Evolutionary conservation across 306 rosid species (phyloP).

Genomic region (Cucurbita argyrosperma): DNA sequence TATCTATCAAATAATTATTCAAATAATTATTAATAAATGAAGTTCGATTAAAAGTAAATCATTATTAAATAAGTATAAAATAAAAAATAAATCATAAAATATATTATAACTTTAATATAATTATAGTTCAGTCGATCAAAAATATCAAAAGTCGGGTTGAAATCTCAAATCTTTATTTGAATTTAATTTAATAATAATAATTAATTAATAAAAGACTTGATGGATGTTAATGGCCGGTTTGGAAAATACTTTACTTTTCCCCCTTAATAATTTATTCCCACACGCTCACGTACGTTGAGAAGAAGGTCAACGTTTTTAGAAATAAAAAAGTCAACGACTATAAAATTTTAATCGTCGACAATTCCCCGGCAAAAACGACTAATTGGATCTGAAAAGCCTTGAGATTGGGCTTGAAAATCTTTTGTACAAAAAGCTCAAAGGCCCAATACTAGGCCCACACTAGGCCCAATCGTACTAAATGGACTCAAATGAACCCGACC

Average conservation of each 20-base stretch:
- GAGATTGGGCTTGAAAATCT: not conserved
- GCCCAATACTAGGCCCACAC: not conserved
- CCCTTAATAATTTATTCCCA: not conserved
- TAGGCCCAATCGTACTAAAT: not conserved
- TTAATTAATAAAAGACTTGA: not conserved
- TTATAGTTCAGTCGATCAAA: no score
- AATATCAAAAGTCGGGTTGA: no score
- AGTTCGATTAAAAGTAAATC: no score
- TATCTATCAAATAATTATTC: no score
- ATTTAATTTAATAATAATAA: not conserved
- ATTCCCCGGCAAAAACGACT: not conserved
- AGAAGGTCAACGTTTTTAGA: not conserved
- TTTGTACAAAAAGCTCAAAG: not conserved
- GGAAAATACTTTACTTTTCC: not conserved
- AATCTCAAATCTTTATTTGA: no score
- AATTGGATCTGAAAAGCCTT: not conserved
- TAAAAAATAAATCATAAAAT: no score
- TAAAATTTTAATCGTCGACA: not conserved
- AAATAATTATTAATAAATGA: no score
- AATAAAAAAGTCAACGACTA: not conserved
- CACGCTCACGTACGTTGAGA: not conserved
- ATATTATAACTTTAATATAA: no score
- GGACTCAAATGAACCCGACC: not conserved
- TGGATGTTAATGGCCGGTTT: not conserved
- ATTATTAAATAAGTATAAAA: no score